These are phyloP conservation scores for Colletotrichum sp. DNA, from an alignment of 2,329 filamentous ascomycete species.

Conservation along the genomic window DNA sequence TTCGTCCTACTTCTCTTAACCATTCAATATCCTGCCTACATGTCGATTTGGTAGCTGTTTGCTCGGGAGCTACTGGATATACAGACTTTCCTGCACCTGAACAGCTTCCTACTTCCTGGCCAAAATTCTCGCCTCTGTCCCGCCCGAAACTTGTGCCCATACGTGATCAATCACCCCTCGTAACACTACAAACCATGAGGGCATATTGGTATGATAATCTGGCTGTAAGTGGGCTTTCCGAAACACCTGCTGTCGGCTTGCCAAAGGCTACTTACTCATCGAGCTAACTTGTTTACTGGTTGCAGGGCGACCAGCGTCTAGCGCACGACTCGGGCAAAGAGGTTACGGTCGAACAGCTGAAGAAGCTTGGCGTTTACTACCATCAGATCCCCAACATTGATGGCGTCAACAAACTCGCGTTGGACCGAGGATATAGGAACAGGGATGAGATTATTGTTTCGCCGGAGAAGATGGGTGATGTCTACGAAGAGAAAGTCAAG, in stretches of 20 bases:
- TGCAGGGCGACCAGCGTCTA: slow-evolving; percentile 88
- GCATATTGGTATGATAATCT: slow-evolving; percentile 64
- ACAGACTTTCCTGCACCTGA: background rate
- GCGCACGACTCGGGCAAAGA: slow-evolving; percentile 83
- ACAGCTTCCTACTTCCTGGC: background rate
- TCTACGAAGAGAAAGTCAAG: slow-evolving; percentile 94
- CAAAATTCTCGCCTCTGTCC: background rate
- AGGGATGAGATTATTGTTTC: slow-evolving; percentile 92
- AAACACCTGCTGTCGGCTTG: background rate
- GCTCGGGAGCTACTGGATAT: background rate
- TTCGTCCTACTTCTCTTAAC: background rate
- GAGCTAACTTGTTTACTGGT: background rate
- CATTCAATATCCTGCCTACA: background rate
- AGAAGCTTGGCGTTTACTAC: slow-evolving; percentile 81
- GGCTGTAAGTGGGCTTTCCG: slow-evolving; percentile 45
- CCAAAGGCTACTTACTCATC: background rate
- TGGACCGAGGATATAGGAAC: slow-evolving; percentile 85
- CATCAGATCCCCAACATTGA: slow-evolving; percentile 68
- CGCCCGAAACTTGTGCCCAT: background rate
- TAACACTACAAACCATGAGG: slow-evolving; percentile 46
- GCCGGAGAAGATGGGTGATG: slow-evolving; percentile 80
- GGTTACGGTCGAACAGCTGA: slow-evolving; percentile 70
- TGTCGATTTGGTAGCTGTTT: background rate
- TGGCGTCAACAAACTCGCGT: slow-evolving; percentile 76
- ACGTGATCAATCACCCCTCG: background rate